phyloP scores from a whole-genome alignment of 192 early-diverging fungal species.

The Coemansia pectinata region DNA sequence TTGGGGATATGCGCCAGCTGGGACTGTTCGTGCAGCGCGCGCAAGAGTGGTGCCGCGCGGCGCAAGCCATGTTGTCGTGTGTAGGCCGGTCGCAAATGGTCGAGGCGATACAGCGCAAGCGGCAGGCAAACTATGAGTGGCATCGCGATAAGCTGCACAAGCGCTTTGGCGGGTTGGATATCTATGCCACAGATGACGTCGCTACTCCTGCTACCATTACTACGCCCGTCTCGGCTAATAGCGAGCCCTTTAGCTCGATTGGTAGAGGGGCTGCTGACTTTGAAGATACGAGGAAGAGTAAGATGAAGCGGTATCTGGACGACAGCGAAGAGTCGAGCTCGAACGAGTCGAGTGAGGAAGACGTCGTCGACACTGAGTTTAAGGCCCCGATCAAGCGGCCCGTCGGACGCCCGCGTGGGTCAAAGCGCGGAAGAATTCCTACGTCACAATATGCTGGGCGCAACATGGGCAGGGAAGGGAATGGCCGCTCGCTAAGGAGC shows the following conservation, averaged over 20 bases:
- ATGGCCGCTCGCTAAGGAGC: constrained; percentile 2
- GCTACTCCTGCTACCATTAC: neutral
- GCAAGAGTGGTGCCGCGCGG: constrained; percentile 43
- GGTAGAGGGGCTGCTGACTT: neutral
- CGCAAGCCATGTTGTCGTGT: constrained; percentile 41
- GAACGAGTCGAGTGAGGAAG: neutral
- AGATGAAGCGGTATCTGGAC: neutral
- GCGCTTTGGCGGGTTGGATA: constrained; percentile 27
- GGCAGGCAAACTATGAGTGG: constrained; percentile 29
- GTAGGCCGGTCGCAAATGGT: constrained; percentile 27
- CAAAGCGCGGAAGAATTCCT: neutral
- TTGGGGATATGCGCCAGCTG: constrained; percentile 51
- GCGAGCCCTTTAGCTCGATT: neutral
- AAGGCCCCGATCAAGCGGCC: neutral
- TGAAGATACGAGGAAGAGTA: neutral
- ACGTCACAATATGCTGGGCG: neutral
- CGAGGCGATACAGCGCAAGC: constrained; percentile 22
- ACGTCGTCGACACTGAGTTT: neutral
- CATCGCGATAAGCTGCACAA: constrained; percentile 27
- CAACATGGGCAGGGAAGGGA: neutral
- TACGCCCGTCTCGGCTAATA: neutral
- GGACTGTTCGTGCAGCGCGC: constrained; percentile 48
- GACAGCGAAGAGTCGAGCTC: constrained; percentile 2
- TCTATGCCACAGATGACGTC: neutral
- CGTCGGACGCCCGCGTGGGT: constrained; percentile 3